Evolutionary conservation across 306 rosid species (phyloP).

Genomic region (Rubus idaeus): DNA sequence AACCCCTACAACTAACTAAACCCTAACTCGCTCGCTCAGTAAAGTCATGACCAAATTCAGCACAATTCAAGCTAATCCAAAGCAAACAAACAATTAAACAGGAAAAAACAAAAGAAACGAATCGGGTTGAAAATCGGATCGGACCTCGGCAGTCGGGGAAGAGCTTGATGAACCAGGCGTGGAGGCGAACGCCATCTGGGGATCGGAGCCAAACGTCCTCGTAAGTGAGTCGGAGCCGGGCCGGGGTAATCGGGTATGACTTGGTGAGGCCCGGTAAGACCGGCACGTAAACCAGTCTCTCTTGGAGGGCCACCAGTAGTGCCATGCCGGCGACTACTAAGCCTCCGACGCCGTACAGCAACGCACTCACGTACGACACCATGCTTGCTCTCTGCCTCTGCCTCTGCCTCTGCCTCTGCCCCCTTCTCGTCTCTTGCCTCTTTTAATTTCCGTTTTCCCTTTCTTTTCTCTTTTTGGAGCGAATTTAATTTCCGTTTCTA

Average conservation of each 20-base stretch:
- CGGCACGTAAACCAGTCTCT: constrained; percentile 89
- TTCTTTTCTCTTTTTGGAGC: not conserved
- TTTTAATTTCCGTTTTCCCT: not conserved
- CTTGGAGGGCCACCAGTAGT: constrained; percentile 86
- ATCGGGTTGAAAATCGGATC: constrained; percentile 23
- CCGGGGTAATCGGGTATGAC: constrained; percentile 76
- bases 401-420: not conserved
- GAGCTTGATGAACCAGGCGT: constrained; percentile 98
- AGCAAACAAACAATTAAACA: not conserved
- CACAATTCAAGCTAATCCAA: not conserved
- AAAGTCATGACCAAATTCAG: constrained; percentile 11
- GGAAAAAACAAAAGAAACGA: not conserved
- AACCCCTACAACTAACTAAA: not conserved
- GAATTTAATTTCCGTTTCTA: not conserved
- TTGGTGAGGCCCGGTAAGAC: constrained; percentile 85
- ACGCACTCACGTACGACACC: constrained; percentile 66
- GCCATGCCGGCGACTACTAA: constrained; percentile 88
- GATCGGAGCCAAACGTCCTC: constrained; percentile 91
- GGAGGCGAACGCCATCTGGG: constrained; percentile 91
- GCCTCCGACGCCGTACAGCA: constrained; percentile 90
- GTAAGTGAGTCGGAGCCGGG: constrained; percentile 76
- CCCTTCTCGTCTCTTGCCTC: not conserved
- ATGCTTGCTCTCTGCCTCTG: constrained; percentile 28
- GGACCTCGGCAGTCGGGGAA: constrained; percentile 81
- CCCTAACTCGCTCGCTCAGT: not conserved